Base-by-base conservation (phyloP, 441 rosid genomes). In the Flueggea neowawraea region DNA sequence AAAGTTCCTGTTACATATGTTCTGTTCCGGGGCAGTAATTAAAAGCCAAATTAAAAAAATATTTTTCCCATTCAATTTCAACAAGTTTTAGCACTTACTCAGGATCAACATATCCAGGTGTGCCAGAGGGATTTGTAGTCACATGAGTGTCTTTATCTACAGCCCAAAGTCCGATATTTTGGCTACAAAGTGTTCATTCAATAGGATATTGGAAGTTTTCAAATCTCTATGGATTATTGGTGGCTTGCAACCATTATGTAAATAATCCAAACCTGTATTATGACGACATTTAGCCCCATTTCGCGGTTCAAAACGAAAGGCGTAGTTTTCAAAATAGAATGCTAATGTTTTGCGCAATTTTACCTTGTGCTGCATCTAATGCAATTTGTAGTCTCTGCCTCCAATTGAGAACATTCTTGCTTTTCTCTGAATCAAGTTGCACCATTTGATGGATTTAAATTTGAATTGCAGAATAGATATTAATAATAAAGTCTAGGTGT, bases 201-300 rank as follows among this genome's bases (percentile, higher is more conserved):
- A 52, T 56, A 86, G 62, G 63, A 83, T 79, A 71, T 80, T 83
- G 22, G 87, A 17, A 31, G 82, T 71, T 64, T 85, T 83, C 16
- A 83, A 55, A 67, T 85, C 85, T 71, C 88, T 22, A 22, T 74
- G 85, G 53, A 85, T 66, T 66, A 81, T 77, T 0, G 83, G 76
- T 2, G 90, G 88, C 74, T 64, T 77, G 78, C 88, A 85, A 15
- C 84, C 84, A 13, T 39, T 68, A 64, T 83, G 91, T 16, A 85
- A 70, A 17, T 83, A 85, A 55, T 79, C 87, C 71, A 84, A 59
- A 10, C 87, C 85, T 82, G 70, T 22, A 22, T 2, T 22, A 1
- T 22, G 22, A 54, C 31, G 12, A 1, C 0, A 43, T 6, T 43
- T 11, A 43, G 12, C 8, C 10, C 45, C 45, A 43, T 6, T 43